Evolutionary conservation across 441 rosid genomes (phyloP).

Genomic region (Rhodomyrtus psidioides): DNA sequence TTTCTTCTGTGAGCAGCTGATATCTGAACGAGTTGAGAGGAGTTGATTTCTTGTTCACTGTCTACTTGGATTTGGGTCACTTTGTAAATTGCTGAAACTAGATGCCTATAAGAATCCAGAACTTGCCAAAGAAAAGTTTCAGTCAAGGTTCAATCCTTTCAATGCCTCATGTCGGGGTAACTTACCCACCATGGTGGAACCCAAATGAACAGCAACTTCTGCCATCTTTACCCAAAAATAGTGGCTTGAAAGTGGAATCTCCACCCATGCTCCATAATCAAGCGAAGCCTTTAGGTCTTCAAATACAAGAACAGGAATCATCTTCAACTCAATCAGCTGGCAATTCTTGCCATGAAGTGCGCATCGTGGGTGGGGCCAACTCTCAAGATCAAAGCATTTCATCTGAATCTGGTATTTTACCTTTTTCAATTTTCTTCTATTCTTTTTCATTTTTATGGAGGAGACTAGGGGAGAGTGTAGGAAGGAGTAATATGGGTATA

Average conservation of each 20-base stretch:
- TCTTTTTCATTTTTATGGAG: not conserved
- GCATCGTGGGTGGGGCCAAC: slow-evolving; percentile 16
- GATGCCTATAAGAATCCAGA: slow-evolving; percentile 23
- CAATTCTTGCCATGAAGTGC: slow-evolving; percentile 24
- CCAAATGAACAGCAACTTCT: slow-evolving; percentile 19
- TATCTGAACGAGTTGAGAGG: slow-evolving; percentile 3
- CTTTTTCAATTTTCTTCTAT: not conserved
- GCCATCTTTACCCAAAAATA: slow-evolving; percentile 6
- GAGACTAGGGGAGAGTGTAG: not conserved
- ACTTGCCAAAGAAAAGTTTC: slow-evolving; percentile 21
- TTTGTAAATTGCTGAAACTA: slow-evolving; percentile 1
- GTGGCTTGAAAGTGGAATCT: slow-evolving; percentile 14
- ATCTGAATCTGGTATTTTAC: slow-evolving; percentile 31
- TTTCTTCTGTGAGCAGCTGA: slow-evolving; percentile 1
- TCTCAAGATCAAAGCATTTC: slow-evolving; percentile 35
- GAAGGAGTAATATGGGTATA: not conserved
- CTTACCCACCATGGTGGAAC: slow-evolving; percentile 23
- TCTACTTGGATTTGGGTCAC: not conserved
- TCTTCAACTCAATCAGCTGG: slow-evolving; percentile 24
- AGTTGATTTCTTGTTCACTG: not conserved
- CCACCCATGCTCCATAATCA: slow-evolving; percentile 11
- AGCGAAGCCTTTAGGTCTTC: slow-evolving; percentile 26
- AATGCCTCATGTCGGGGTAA: slow-evolving; percentile 7
- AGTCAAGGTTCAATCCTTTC: not conserved
- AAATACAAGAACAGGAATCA: slow-evolving; percentile 25